These are phyloP conservation scores for Bryoglossum gracile DNA, from an alignment of 495 filamentous ascomycete species.

Conservation along the genomic window DNA sequence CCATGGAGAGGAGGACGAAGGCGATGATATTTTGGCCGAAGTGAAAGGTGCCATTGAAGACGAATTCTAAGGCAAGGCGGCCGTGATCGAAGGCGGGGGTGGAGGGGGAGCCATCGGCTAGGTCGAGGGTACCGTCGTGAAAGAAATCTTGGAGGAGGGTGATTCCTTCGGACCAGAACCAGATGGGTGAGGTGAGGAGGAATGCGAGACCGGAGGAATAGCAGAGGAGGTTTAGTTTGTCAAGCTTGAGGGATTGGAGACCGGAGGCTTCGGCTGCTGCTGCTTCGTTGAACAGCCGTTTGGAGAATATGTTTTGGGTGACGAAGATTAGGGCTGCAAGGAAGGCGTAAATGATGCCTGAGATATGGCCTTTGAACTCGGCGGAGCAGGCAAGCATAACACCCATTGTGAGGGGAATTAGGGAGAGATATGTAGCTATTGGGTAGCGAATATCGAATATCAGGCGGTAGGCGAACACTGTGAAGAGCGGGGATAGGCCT, in stretches of 20 bases:
- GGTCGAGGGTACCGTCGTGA: conserved; percentile 52
- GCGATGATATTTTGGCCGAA: conserved; percentile 95
- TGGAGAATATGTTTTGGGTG: conserved; percentile 98
- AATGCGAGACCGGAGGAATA: conserved; percentile 93
- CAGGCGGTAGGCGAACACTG: conserved; percentile 85
- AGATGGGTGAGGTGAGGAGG: conserved; percentile 82
- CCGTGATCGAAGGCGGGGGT: conserved; percentile 68
- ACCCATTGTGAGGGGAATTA: conserved; percentile 83
- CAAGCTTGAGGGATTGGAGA: conserved; percentile 63
- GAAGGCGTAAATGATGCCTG: conserved; percentile 82
- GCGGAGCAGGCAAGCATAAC: conserved; percentile 95
- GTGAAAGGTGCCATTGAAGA: conserved; percentile 96
- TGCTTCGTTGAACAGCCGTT: conserved; percentile 96
- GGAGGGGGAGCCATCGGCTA: conserved; percentile 43
- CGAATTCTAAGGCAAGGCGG: conserved; percentile 68
- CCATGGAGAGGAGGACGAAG: conserved; percentile 82
- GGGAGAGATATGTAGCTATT: conserved; percentile 80
- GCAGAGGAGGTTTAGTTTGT: conserved; percentile 94
- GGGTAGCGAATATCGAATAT: conserved; percentile 86
- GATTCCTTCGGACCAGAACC: conserved; percentile 86
- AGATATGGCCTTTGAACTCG: conserved; percentile 76
- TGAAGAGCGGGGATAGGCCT: conserved; percentile 95
- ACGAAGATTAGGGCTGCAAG: conserved; percentile 89
- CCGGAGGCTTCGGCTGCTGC: conserved; percentile 70
- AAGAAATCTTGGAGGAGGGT: conserved; percentile 67